Evolutionary conservation across 2,329 filamentous ascomycete genomes (phyloP).

Genomic region (Trichophyton schoenleinii): DNA sequence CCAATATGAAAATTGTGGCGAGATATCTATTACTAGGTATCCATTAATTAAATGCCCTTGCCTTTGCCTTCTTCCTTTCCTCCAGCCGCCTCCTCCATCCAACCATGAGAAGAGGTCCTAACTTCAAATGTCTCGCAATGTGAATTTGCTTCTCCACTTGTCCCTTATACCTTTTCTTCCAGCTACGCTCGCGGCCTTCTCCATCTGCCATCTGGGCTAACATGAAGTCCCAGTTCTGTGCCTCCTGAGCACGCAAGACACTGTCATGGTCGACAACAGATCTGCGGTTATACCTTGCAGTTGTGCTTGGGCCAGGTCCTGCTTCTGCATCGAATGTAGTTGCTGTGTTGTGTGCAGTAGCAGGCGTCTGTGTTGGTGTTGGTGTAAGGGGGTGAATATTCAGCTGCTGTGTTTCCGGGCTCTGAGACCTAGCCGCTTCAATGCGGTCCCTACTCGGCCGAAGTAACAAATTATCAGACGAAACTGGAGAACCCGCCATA

Average conservation of each 20-base stretch:
- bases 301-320: not conserved
- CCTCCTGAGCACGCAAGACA: slow-evolving; percentile 20
- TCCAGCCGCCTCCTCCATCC: not conserved
- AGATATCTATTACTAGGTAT: not conserved
- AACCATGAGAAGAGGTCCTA: not conserved
- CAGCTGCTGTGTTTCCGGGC: not conserved
- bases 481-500: not conserved
- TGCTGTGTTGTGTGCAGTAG: not conserved
- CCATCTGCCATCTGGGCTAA: slow-evolving; percentile 32
- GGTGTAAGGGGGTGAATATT: not conserved
- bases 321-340: not conserved
- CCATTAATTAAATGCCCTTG: not conserved
- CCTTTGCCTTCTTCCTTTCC: not conserved
- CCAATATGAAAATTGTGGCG: not conserved
- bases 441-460: not conserved
- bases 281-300: not conserved
- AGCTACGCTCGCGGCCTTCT: slow-evolving; percentile 26
- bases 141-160: slow-evolving; percentile 16
- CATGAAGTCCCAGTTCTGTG: slow-evolving; percentile 32
- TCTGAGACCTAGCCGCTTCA: not conserved
- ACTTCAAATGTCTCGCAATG: not conserved
- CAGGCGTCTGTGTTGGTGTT: not conserved
- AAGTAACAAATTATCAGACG: not conserved
- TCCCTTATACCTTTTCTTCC: slow-evolving; percentile 24
- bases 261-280: slow-evolving; percentile 17